Base-by-base conservation (phyloP, 202 grass and related monocot genomes). In the Miscanthus sacchariflorus region DNA sequence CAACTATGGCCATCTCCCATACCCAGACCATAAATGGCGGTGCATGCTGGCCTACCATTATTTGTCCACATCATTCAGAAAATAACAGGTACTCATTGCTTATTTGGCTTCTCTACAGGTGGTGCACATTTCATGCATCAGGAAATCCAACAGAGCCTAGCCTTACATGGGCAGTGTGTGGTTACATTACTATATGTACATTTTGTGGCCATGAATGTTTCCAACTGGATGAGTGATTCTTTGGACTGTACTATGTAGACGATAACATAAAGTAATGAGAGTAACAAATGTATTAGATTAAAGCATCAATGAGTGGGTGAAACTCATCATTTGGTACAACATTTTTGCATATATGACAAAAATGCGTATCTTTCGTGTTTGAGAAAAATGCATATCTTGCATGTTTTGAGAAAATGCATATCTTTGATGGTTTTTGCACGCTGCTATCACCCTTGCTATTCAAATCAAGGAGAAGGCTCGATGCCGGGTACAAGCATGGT, bases 61-160 rank as follows among this genome's bases (percentile, higher is more conserved):
- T 74, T 64, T 84, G 36, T 65, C 56, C 27, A 75, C 24, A 84
- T 65, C 23, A 35, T 61, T 73, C 35, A 45, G 52, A 84, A 63
- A 64, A 33, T 33, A 46, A 6, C 71, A 48, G 71, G 40, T n/a
- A 73, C 30, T 63, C 19, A n/a, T 65, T 61, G 74, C n/a, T 48
- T 19, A 33, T 73, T 59, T 73, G 23, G 50, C 39, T 46, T 84
- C 6, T 46, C 71, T 66, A 33, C 24, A 66, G 46, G 40, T 46
- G 15, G 43, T 33, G 64, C 14, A 67, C 78, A 67, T 46, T 28
- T 66, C 36, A 74, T 2, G 13, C 52, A 44, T 64, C 15, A 75
- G 33, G 40, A 76, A n/a, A 35, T 18, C 3, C 3, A 35, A 75
- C 9, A 33, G n/a, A 75, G 63, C 6, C 82, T 76, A 84, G 25